These are phyloP conservation scores for Aspergillus ostianus DNA, from an alignment of 495 filamentous ascomycete genomes.

Conservation along the genomic window DNA sequence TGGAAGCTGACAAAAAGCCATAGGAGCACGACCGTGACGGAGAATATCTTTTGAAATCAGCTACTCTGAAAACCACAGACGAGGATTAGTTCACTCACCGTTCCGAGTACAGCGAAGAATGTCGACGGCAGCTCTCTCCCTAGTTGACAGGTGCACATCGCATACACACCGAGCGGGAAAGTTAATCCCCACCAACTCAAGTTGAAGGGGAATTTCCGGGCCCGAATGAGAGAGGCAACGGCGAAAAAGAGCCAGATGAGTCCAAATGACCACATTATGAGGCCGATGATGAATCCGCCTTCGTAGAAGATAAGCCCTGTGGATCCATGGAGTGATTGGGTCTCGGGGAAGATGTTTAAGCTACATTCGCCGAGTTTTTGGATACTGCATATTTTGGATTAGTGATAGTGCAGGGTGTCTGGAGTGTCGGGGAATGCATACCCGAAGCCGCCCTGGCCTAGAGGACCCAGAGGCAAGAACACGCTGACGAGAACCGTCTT, in stretches of 20 bases:
- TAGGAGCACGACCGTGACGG: conserved; percentile 3
- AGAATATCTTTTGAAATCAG: neutral
- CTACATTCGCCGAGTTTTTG: conserved; percentile 56
- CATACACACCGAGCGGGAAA: conserved; percentile 60
- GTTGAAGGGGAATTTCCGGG: conserved; percentile 58
- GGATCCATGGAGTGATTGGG: conserved; percentile 36
- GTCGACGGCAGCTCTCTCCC: conserved; percentile 48
- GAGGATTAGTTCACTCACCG: conserved; percentile 20
- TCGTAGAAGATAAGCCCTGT: conserved; percentile 54
- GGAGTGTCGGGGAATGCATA: conserved; percentile 5
- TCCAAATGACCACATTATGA: conserved; percentile 62
- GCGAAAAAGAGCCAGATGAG: conserved; percentile 65
- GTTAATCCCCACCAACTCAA: conserved; percentile 69
- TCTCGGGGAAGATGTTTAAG: conserved; percentile 47
- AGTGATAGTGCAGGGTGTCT: neutral
- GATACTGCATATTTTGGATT: conserved; percentile 24
- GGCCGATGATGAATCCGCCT: conserved; percentile 48
- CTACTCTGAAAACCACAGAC: neutral
- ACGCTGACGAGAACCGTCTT: conserved; percentile 58
- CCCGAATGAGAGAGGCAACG: conserved; percentile 26
- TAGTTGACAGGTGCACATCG: conserved; percentile 46
- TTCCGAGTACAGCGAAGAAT: conserved; percentile 55
- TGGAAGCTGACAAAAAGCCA: conserved; percentile 9
- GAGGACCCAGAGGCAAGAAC: conserved; percentile 60
- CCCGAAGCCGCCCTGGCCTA: conserved; percentile 58